Conservation (phyloP, 2,329 filamentous ascomycete genomes). For the Claviceps humidiphila region DNA sequence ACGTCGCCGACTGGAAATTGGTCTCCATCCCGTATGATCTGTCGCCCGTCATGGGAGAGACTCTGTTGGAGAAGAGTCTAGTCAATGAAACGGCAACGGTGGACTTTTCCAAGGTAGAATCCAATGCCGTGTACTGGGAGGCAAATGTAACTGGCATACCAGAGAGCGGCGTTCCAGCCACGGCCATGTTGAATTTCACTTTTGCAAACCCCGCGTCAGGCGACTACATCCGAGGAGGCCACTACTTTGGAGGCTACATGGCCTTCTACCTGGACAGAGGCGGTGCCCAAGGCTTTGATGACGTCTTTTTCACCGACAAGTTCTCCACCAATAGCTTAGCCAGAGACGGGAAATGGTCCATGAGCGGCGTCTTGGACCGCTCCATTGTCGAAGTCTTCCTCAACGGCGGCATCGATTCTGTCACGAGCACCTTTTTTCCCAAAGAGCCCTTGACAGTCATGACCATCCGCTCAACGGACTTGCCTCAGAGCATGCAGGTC, state of each 20-base stretch:
- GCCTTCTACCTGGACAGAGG: conserved; percentile 18
- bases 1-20: conserved; percentile 37
- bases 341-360: conserved; percentile 12
- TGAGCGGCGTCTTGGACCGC: conserved; percentile 22
- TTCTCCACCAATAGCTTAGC: conserved; percentile 12
- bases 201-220: conserved; percentile 13
- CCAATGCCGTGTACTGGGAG: conserved; percentile 40
- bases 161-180: conserved; percentile 6
- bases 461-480: conserved; percentile 8
- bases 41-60: conserved; percentile 29
- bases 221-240: conserved; percentile 15
- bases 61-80: conserved; percentile 29
- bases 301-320: conserved; percentile 21
- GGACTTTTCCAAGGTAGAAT: conserved; percentile 35
- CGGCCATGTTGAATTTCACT: conserved; percentile 17
- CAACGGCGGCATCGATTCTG: conserved; percentile 19
- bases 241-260: conserved; percentile 14
- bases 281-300: conserved; percentile 15
- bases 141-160: conserved; percentile 33
- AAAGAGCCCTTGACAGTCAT: conserved; percentile 14
- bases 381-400: conserved; percentile 23
- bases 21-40: conserved; percentile 37
- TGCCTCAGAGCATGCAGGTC: conserved; percentile 11
- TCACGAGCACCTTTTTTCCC: conserved; percentile 19
- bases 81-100: conserved; percentile 34